Conservation (phyloP, 2,329 filamentous ascomycete species). For the Alternaria atra region DNA sequence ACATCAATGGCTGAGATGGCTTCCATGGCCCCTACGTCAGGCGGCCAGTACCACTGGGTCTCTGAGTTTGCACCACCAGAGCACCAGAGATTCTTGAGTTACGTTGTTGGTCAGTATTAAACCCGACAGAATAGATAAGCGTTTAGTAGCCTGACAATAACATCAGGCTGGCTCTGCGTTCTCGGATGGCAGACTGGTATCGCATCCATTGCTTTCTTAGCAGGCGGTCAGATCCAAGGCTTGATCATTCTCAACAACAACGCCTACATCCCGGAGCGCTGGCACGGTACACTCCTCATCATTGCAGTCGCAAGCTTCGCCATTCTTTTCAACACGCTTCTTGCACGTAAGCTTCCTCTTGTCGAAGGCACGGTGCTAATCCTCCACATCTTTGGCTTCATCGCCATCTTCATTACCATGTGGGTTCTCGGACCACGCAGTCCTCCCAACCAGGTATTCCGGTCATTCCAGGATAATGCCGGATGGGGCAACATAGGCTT, state of each 20-base stretch:
- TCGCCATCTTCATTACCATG: constrained; percentile 55
- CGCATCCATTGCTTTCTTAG: constrained; percentile 33
- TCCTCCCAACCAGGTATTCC: constrained; percentile 52
- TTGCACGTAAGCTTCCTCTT: constrained; percentile 49
- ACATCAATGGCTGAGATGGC: constrained; percentile 43
- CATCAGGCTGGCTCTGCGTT: constrained; percentile 50
- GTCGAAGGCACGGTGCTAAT: constrained; percentile 48
- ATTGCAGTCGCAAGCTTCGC: constrained; percentile 52
- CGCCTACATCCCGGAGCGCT: constrained; percentile 48
- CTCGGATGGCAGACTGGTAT: constrained; percentile 50
- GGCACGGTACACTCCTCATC: constrained; percentile 59
- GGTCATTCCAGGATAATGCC: constrained; percentile 56
- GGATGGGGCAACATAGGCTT: constrained; percentile 53
- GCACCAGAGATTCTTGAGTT: constrained; percentile 35
- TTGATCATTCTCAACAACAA: constrained; percentile 48
- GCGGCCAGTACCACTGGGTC: constrained; percentile 44
- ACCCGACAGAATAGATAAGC: too few species aligned
- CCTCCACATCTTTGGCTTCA: constrained; percentile 59
- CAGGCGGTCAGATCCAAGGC: constrained; percentile 30
- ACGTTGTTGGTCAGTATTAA: constrained; percentile 34
- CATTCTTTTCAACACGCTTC: constrained; percentile 52
- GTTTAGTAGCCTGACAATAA: not conserved
- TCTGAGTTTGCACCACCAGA: constrained; percentile 37
- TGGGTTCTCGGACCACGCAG: constrained; percentile 41
- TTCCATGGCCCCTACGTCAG: constrained; percentile 40